Evolutionary conservation across 2,329 filamentous ascomycete species (phyloP).

Genomic region (Monosporascus sp.): DNA sequence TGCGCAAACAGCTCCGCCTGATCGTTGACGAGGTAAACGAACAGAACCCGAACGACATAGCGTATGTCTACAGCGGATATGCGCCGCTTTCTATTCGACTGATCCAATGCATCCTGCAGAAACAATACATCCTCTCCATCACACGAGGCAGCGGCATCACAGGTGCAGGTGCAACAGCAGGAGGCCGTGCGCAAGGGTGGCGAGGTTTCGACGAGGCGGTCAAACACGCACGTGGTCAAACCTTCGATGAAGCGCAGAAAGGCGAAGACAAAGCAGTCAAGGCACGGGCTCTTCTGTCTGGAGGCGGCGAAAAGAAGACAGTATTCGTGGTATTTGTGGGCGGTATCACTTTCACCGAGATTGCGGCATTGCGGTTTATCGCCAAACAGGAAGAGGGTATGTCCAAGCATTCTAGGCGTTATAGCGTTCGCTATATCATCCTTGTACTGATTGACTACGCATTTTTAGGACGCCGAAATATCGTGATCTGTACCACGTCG

Average conservation of each 20-base stretch:
- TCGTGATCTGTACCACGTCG: constrained; percentile 89
- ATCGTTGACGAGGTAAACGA: constrained; percentile 97
- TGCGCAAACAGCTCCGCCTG: constrained; percentile 79
- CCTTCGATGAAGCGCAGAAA: constrained; percentile 87
- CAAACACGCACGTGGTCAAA: constrained; percentile 80
- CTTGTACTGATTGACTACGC: constrained; percentile 7
- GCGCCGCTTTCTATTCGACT: constrained; percentile 87
- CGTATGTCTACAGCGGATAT: constrained; percentile 98
- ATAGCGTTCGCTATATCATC: constrained; percentile 3
- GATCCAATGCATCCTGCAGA: constrained; percentile 89
- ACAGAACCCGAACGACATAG: constrained; percentile 86
- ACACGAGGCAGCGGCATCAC: constrained; percentile 55
- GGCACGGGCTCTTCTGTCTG: constrained; percentile 75
- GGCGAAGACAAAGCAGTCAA: constrained; percentile 90
- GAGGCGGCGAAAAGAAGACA: constrained; percentile 70
- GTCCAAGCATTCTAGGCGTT: constrained; percentile 12
- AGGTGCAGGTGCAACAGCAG: constrained; percentile 42
- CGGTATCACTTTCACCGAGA: constrained; percentile 94
- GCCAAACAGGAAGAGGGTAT: constrained; percentile 73
- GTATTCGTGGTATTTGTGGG: constrained; percentile 96
- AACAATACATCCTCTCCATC: constrained; percentile 71
- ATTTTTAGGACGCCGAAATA: constrained; percentile 61
- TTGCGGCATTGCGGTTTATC: constrained; percentile 88
- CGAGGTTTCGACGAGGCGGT: constrained; percentile 89
- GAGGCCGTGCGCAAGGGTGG: constrained; percentile 71